Evolutionary conservation across 176 grass and related monocot genomes (phyloP), one percentile per base, ranked within the genome.

Genomic region (Cymbopogon citratus): DNA sequence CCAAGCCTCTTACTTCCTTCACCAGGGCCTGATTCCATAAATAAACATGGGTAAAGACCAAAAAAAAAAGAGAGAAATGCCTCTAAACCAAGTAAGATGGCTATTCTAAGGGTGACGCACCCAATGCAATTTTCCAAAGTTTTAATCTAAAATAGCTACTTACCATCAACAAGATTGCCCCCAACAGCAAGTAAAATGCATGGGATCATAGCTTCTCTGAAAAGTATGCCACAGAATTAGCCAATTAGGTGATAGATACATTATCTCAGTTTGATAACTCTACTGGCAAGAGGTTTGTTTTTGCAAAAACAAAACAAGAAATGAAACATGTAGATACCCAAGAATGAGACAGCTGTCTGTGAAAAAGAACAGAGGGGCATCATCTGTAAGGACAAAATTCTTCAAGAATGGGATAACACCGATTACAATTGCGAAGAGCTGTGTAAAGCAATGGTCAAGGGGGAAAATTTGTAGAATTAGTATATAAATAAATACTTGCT

Each of bases 281-380:
- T 25, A 67, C 68, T 49, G 45, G 28, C 18, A 73, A 23, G 6
- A 26, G 11, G 27, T 27, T 49, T 63, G 31, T 56, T 81, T 63
- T 69, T 62, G 56, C 25, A 41, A 70, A 70, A 49, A 25, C 18
- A 56, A 48, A 77, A 56, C 8, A 26, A 73, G 43, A 74, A 70
- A 83, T 57, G 62, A 68, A 41, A 76, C 28, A 85, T 21, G 76
- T 51, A 70, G 76, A 68, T 95, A 99, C 97, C 97, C 93, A 87
- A 99, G 97, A 85, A 99, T 99, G 64, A 99, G 93, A n/a, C 97
- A 99, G 83, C 97, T 99, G 59, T 99, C 97, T n/a, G 97, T 99
- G 71, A 99, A 90, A 80, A 99, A 99, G 93, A 99, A 99, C 12
- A 99, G 82, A 61, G 97, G 97, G 4, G 97, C 97, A 57, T 99